A percentile compares a stretch with the other conserved stretches of the same genome.
Evolutionary conservation across 495 filamentous ascomycete species (phyloP).

Genomic region (Sabuloglossum arenarium): DNA sequence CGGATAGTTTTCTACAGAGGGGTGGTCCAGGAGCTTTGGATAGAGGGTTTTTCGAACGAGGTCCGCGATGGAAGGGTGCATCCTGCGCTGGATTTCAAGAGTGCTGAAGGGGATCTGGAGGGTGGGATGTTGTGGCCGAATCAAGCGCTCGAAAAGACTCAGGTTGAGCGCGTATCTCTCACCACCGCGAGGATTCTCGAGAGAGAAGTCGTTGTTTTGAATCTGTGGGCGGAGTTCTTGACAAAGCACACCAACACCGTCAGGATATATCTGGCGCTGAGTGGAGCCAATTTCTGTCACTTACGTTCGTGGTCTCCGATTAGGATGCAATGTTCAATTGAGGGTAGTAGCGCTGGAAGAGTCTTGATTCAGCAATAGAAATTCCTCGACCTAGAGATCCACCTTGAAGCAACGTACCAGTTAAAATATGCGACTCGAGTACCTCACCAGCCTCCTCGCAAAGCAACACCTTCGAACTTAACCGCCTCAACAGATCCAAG

Average conservation of each 20-base stretch:
- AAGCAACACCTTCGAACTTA: slow-evolving; percentile 46
- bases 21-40: slow-evolving; percentile 36
- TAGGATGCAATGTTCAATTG: slow-evolving; percentile 48
- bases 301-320: slow-evolving; percentile 45
- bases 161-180: slow-evolving; percentile 38
- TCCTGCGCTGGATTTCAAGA: slow-evolving; percentile 49
- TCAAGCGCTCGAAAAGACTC: slow-evolving; percentile 49
- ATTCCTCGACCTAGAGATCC: background rate
- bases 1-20: slow-evolving; percentile 30
- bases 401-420: background rate
- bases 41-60: slow-evolving; percentile 43
- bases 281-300: background rate
- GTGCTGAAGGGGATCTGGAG: slow-evolving; percentile 30
- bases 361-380: background rate
- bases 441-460: slow-evolving; percentile 69
- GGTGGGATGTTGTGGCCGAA: slow-evolving; percentile 18
- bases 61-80: slow-evolving; percentile 49
- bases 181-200: slow-evolving; percentile 33
- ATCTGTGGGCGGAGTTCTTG: slow-evolving; percentile 50
- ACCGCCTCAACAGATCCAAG: slow-evolving; percentile 33
- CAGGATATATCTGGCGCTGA: background rate
- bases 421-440: slow-evolving; percentile 47
- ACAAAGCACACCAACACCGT: background rate
- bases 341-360: slow-evolving; percentile 38
- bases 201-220: slow-evolving; percentile 38